Evolutionary conservation across 139 green algal species (phyloP).

Genomic region (Tetraselmis chui): DNA sequence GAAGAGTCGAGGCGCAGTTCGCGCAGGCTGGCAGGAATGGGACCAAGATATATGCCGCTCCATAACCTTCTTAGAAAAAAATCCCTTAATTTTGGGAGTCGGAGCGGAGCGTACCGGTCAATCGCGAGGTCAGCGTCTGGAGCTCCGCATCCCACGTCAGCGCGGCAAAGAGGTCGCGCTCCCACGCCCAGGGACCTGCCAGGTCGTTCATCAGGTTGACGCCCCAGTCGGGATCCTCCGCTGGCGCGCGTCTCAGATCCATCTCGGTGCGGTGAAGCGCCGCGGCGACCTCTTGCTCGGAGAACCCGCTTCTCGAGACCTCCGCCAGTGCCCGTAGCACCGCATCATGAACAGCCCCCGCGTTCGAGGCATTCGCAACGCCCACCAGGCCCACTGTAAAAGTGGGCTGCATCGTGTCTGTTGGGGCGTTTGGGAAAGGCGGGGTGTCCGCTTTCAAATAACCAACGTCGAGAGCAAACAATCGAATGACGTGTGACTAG

Average conservation of each 20-base stretch:
- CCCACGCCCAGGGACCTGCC: neutral
- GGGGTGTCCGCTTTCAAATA: too few relatives aligned
- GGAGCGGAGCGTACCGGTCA: too few relatives aligned
- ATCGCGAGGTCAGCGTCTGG: too few relatives aligned
- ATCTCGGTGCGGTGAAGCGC: neutral
- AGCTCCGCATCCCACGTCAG: neutral
- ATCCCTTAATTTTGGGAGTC: too few relatives aligned
- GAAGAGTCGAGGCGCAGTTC: too few relatives aligned
- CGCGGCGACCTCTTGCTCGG: neutral
- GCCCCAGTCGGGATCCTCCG: neutral
- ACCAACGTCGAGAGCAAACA: too few relatives aligned
- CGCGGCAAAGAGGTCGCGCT: neutral
- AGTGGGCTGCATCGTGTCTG: neutral
- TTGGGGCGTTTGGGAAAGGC: too few relatives aligned
- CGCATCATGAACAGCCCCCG: neutral
- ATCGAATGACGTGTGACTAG: too few relatives aligned
- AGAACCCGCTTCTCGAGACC: neutral
- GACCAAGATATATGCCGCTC: too few relatives aligned
- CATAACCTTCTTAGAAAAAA: too few relatives aligned
- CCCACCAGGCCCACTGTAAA: neutral
- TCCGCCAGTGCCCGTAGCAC: neutral
- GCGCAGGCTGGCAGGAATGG: too few relatives aligned
- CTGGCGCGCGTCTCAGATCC: neutral
- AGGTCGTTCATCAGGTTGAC: neutral
- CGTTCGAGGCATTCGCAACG: neutral